Conservation (phyloP, 768 basidiomycete genomes). For the Naganishia randhawae region DNA sequence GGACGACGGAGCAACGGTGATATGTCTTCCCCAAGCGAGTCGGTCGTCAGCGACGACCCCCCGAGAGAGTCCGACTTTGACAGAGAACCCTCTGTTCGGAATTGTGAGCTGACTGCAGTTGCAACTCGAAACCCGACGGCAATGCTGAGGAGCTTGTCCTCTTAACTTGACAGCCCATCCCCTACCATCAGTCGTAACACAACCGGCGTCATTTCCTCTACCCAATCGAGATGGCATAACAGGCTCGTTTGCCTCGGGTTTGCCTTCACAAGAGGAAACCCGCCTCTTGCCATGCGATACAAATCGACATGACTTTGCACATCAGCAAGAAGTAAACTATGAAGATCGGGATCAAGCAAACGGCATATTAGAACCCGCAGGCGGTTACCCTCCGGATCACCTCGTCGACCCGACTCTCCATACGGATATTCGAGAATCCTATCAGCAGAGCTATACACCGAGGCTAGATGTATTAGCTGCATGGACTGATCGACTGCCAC, state of each 20-base stretch:
- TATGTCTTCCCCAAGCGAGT: background rate
- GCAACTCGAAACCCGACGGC: background rate
- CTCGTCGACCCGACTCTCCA: background rate
- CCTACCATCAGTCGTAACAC: no score
- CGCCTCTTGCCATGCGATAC: no score
- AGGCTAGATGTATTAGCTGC: background rate
- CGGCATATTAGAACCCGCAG: no score
- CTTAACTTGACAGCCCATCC: no score
- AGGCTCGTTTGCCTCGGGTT: no score
- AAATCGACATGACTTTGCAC: no score
- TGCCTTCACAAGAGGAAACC: no score
- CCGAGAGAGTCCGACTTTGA: background rate
- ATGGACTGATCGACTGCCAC: background rate
- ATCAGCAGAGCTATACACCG: background rate
- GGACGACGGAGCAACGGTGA: background rate
- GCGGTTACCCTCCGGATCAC: no score
- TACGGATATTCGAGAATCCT: background rate
- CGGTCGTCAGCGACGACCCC: background rate
- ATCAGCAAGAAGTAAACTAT: no score
- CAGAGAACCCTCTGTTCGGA: background rate
- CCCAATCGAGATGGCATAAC: no score
- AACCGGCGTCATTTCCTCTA: no score
- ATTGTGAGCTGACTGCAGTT: background rate
- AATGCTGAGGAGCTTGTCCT: background rate
- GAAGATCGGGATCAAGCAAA: no score